Conservation (phyloP, 768 basidiomycete genomes). For the Rhizopogon sp. region DNA sequence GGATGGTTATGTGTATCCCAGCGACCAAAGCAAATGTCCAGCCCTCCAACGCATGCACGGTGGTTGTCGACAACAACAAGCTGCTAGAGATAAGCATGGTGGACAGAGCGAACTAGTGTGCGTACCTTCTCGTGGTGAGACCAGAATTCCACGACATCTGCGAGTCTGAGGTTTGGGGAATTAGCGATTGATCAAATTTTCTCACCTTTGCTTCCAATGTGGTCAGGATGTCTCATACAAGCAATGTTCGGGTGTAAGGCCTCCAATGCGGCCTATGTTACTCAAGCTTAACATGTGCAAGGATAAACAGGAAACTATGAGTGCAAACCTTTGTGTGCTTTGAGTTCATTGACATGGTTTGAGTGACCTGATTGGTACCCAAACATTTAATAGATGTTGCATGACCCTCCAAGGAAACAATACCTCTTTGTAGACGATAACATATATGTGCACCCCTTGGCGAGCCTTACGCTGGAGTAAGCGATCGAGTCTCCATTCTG, state of each 20-base stretch:
- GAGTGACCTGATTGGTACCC: slow-evolving; percentile 54
- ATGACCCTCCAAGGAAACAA: neutral
- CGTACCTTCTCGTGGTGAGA: slow-evolving; percentile 82
- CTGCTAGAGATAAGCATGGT: slow-evolving; percentile 12
- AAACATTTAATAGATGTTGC: neutral
- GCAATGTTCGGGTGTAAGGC: slow-evolving; percentile 82
- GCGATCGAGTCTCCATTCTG: slow-evolving; percentile 86
- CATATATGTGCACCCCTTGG: slow-evolving; percentile 87
- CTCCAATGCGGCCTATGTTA: slow-evolving; percentile 62
- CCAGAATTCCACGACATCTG: slow-evolving; percentile 83
- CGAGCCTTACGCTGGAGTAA: slow-evolving; percentile 85
- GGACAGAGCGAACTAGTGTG: neutral
- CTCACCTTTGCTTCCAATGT: slow-evolving; percentile 72
- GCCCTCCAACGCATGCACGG: slow-evolving; percentile 83
- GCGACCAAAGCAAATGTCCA: slow-evolving; percentile 94
- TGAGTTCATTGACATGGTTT: slow-evolving; percentile 87
- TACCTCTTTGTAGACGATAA: slow-evolving; percentile 93
- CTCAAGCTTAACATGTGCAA: neutral
- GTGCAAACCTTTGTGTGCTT: slow-evolving; percentile 71
- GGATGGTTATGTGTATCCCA: slow-evolving; percentile 95
- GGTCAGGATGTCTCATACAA: slow-evolving; percentile 88
- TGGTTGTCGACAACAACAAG: slow-evolving; percentile 87
- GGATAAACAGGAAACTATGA: too few species aligned
- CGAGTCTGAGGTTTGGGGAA: neutral
- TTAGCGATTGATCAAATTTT: neutral